Evolutionary conservation across 768 basidiomycete species (phyloP).

Genomic region (Kwoniella heveanensis): DNA sequence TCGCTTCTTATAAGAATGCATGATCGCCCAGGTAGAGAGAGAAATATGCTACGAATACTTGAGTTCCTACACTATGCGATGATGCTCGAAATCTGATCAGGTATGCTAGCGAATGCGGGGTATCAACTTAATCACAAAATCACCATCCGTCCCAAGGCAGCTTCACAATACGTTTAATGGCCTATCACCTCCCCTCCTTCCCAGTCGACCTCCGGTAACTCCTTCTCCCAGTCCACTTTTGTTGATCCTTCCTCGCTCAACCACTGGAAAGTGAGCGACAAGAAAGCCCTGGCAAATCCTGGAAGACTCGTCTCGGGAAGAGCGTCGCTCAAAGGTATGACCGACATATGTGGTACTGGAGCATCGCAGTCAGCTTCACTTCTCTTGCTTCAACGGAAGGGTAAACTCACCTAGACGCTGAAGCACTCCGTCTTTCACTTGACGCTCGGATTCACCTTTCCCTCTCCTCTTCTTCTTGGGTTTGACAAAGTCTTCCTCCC

Average conservation of each 20-base stretch:
- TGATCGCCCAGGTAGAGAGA: too few species aligned
- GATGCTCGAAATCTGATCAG: too few species aligned
- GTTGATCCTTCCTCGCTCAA: slow-evolving; percentile 14
- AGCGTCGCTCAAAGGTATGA: slow-evolving; percentile 13
- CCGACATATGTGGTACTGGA: slow-evolving; percentile 37
- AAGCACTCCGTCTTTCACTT: slow-evolving; percentile 35
- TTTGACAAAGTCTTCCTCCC: slow-evolving; percentile 35
- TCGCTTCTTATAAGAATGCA: too few species aligned
- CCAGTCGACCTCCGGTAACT: slow-evolving; percentile 39
- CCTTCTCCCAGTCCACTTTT: slow-evolving; percentile 38
- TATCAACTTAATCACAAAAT: too few species aligned
- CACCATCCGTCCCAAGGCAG: too few species aligned
- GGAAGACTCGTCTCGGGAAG: slow-evolving; percentile 46
- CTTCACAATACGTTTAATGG: neutral
- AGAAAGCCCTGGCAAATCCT: slow-evolving; percentile 48
- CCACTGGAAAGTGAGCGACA: slow-evolving; percentile 41
- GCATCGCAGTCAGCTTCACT: neutral
- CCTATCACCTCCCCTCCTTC: slow-evolving; percentile 39
- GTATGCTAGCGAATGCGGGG: slow-evolving; percentile 2
- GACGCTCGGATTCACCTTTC: slow-evolving; percentile 9
- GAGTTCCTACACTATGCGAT: too few species aligned
- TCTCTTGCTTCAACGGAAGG: neutral
- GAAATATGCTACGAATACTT: too few species aligned
- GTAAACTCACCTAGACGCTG: slow-evolving; percentile 37
- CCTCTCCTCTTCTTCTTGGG: slow-evolving; percentile 45